Percentiles rank a stretch among this genome's conserved stretches.
Evolutionary conservation across 2,329 filamentous ascomycete genomes (phyloP).

Genomic region (Myriosclerotinia duriaeana): DNA sequence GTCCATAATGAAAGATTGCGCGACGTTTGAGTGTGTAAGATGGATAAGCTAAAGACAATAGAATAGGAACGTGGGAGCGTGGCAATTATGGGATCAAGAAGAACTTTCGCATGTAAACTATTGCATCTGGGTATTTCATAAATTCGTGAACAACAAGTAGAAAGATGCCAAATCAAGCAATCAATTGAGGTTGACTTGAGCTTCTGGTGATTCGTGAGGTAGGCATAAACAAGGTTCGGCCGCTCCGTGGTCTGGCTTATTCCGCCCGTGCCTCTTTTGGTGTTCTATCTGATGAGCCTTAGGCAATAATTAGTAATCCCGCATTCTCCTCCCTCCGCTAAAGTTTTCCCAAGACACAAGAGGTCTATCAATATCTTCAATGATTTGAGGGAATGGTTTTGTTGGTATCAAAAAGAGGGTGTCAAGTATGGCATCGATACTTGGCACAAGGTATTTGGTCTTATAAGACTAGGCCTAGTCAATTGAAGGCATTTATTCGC

Average conservation of each 20-base stretch:
- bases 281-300: neutral
- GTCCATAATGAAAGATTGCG: slow-evolving; percentile 53
- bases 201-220: slow-evolving; percentile 16
- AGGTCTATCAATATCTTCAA: slow-evolving; percentile 1
- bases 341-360: neutral
- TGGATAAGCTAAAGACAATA: slow-evolving; percentile 12
- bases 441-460: slow-evolving; percentile 23
- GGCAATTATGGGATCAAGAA: slow-evolving; percentile 20
- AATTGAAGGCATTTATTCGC: slow-evolving; percentile 24
- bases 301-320: slow-evolving; percentile 17
- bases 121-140: slow-evolving; percentile 18
- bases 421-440: slow-evolving; percentile 35
- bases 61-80: slow-evolving; percentile 17
- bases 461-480: slow-evolving; percentile 6
- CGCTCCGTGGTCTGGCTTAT: slow-evolving; percentile 13
- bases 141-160: slow-evolving; percentile 16
- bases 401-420: slow-evolving; percentile 31
- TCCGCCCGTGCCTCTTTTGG: neutral
- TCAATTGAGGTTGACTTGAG: slow-evolving; percentile 15
- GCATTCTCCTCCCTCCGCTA: neutral
- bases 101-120: neutral
- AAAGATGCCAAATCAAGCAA: slow-evolving; percentile 7
- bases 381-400: slow-evolving; percentile 36
- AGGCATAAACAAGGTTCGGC: slow-evolving; percentile 17
- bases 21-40: slow-evolving; percentile 25